Conservation (phyloP, 306 rosid species). For the Sphenostylis stenocarpa region DNA sequence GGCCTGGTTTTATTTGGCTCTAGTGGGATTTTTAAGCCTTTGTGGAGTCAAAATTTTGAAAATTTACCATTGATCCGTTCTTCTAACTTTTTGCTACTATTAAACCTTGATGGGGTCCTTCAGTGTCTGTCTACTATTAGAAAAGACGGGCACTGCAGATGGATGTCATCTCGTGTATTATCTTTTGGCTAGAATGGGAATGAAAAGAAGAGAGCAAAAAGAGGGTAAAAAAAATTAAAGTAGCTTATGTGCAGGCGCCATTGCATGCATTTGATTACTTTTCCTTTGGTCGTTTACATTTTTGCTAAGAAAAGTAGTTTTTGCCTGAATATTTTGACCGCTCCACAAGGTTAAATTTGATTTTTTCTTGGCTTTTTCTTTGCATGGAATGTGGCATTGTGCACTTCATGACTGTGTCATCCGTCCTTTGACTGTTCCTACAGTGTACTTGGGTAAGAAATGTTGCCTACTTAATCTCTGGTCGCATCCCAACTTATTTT, state of each 20-base stretch:
- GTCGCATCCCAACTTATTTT: background rate
- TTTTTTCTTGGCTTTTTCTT: conserved; percentile 36
- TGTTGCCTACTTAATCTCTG: background rate
- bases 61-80: background rate
- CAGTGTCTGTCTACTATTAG: background rate
- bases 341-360: conserved; percentile 32
- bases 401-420: conserved; percentile 39
- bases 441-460: conserved; percentile 91
- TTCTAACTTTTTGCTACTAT: background rate
- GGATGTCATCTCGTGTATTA: background rate
- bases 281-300: conserved; percentile 13
- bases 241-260: conserved; percentile 5
- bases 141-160: background rate
- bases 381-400: conserved; percentile 55
- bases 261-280: conserved; percentile 36
- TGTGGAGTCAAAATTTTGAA: background rate
- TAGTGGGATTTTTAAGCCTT: background rate
- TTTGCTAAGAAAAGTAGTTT: conserved; percentile 20
- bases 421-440: conserved; percentile 31
- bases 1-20: conserved; percentile 18
- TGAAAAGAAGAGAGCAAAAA: background rate
- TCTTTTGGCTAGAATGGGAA: background rate
- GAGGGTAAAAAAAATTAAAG: background rate
- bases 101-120: conserved; percentile 14
- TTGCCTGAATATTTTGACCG: conserved; percentile 41